phyloP scores from a whole-genome alignment of 441 rosid species.

The Pelargonium citronellum region DNA sequence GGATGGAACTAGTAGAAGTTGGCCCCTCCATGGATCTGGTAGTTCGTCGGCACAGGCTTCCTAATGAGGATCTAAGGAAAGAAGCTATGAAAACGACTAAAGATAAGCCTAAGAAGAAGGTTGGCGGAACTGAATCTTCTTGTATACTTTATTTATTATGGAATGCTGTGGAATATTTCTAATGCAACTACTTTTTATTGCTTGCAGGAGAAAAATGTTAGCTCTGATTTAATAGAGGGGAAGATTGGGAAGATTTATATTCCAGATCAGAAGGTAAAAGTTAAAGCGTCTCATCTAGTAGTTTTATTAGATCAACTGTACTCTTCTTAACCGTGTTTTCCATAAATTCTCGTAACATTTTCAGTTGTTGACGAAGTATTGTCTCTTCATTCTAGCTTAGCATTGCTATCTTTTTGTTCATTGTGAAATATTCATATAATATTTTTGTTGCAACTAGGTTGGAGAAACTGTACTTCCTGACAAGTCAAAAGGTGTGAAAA shows the following conservation, averaged over 20 bases:
- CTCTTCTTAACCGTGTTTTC: neutral
- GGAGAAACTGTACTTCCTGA: constrained; percentile 52
- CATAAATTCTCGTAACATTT: no score
- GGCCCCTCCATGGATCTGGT: constrained; percentile 96
- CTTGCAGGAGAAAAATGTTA: constrained; percentile 73
- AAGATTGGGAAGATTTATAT: constrained; percentile 70
- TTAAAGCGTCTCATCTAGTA: neutral
- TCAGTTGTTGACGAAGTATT: no score
- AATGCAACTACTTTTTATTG: constrained; percentile 11
- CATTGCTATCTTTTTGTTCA: neutral
- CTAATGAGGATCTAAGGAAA: constrained; percentile 62
- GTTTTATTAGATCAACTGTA: neutral
- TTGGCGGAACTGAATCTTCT: constrained; percentile 17
- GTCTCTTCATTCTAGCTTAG: neutral
- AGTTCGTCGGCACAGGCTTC: constrained; percentile 75
- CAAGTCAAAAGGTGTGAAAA: constrained; percentile 80
- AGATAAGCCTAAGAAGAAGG: constrained; percentile 86
- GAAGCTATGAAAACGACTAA: constrained; percentile 71
- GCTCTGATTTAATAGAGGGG: constrained; percentile 55
- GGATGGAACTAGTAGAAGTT: constrained; percentile 79
- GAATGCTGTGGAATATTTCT: constrained; percentile 12
- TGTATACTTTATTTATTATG: neutral
- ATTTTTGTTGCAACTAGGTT: constrained; percentile 34
- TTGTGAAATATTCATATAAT: neutral
- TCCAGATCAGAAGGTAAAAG: constrained; percentile 80